Percentiles rank a stretch among this genome's conserved stretches.
Conservation (phyloP, 441 rosid genomes). For the Oxalis stricta region DNA sequence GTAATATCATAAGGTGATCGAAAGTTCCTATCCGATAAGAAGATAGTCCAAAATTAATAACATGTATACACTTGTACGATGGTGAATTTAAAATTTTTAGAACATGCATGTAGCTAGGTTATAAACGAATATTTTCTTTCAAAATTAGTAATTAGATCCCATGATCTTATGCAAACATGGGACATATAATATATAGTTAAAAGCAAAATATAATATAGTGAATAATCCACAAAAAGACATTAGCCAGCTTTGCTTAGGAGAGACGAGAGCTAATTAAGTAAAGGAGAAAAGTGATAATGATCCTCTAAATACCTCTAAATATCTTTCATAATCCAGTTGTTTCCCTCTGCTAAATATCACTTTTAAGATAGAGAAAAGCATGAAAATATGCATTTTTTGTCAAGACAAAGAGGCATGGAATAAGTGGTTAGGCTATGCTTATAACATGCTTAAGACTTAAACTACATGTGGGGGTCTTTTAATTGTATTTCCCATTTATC, state of each 20-base stretch:
- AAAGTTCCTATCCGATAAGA: too few relatives aligned
- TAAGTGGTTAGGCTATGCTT: constrained; percentile 16
- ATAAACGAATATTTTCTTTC: too few relatives aligned
- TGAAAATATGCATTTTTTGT: background rate
- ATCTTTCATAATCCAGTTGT: background rate
- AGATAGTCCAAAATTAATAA: too few relatives aligned
- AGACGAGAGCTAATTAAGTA: constrained; percentile 18
- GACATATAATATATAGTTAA: too few relatives aligned
- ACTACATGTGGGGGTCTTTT: constrained; percentile 38
- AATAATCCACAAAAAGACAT: constrained; percentile 13
- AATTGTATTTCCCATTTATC: constrained; percentile 15
- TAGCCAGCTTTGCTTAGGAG: constrained; percentile 9
- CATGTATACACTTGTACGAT: too few relatives aligned
- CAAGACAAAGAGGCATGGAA: background rate
- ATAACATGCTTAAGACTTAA: constrained; percentile 25
- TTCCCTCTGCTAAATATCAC: constrained; percentile 4
- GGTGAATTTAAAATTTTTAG: too few relatives aligned
- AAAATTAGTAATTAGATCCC: too few relatives aligned
- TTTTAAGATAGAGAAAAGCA: constrained; percentile 5
- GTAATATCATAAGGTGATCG: too few relatives aligned
- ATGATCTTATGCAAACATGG: too few relatives aligned
- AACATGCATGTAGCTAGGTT: too few relatives aligned
- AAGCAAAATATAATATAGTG: too few relatives aligned
- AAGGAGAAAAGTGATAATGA: constrained; percentile 22
- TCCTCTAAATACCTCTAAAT: constrained; percentile 2